phyloP scores from a whole-genome alignment of 495 filamentous ascomycete species.

The Neurospora sp. region DNA sequence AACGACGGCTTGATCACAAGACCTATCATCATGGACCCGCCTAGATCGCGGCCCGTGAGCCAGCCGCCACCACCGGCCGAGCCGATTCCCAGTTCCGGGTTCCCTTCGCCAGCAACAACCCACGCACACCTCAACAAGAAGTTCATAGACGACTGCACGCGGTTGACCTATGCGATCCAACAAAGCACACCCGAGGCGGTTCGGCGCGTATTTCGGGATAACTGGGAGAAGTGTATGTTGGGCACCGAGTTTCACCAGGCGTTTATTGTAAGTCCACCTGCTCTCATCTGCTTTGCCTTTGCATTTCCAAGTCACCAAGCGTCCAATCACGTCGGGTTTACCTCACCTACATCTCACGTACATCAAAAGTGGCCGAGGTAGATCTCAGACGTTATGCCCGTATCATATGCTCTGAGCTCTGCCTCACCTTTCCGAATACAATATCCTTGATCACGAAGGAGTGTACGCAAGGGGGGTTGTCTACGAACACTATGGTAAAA shows the following conservation, averaged over 20 bases:
- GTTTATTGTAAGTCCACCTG: conserved; percentile 33
- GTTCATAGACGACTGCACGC: conserved; percentile 31
- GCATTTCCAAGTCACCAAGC: neutral
- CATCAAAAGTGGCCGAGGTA: neutral
- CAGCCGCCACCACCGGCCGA: conserved; percentile 6
- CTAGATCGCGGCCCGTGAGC: conserved; percentile 10
- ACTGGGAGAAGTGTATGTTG: conserved; percentile 41
- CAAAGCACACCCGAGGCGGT: conserved; percentile 35
- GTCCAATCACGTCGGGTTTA: neutral
- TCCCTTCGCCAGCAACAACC: conserved; percentile 29
- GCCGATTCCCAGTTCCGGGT: conserved; percentile 13
- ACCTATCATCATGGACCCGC: conserved; percentile 33
- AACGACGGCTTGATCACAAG: conserved; percentile 11
- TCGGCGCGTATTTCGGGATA: conserved; percentile 32
- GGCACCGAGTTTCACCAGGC: conserved; percentile 41
- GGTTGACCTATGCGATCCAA: conserved; percentile 30
- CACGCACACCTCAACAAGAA: conserved; percentile 27
- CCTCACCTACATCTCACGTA: neutral
- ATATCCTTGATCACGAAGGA: too few species aligned
- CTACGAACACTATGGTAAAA: too few species aligned
- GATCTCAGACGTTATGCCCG: neutral
- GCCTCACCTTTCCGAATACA: neutral
- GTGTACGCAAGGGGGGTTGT: too few species aligned
- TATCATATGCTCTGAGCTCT: neutral
- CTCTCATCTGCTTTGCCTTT: neutral